Evolutionary conservation across 371 early-diverging fungal genomes (phyloP).

Genomic region (Rhizomucor pusillus): DNA sequence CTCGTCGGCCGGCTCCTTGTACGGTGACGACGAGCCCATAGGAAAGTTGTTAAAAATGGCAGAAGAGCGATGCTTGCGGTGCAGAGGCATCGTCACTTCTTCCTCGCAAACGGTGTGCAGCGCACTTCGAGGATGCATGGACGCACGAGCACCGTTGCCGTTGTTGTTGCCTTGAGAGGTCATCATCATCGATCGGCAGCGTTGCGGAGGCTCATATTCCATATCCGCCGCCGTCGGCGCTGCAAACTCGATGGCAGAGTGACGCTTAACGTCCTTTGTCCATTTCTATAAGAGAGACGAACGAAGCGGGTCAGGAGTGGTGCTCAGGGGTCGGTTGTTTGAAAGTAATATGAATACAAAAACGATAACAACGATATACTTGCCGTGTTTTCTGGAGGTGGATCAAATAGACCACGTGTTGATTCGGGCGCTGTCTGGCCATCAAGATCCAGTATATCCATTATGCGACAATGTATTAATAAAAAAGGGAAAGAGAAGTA

Average conservation of each 20-base stretch:
- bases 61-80: conserved; percentile 31
- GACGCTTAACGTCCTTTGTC: too few relatives aligned
- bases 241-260: too few relatives aligned
- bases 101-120: conserved; percentile 41
- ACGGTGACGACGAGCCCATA: conserved; percentile 3
- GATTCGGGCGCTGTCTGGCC: conserved; percentile 55
- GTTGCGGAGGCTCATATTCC: too few relatives aligned
- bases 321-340: too few relatives aligned
- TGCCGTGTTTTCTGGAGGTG: too few relatives aligned
- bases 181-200: too few relatives aligned
- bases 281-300: too few relatives aligned
- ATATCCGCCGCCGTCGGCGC: too few relatives aligned
- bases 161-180: too few relatives aligned
- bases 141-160: background rate
- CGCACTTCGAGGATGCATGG: conserved; percentile 10
- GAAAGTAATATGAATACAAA: too few relatives aligned
- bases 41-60: conserved; percentile 38
- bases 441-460: conserved; percentile 34
- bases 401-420: conserved; percentile 48
- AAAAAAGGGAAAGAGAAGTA: conserved; percentile 8
- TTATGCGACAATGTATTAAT: conserved; percentile 1
- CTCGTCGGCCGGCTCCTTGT: background rate
- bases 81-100: conserved; percentile 10
- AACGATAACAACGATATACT: too few relatives aligned
- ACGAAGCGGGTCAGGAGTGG: too few relatives aligned